phyloP scores from a whole-genome alignment of 1,139 yeast species.

The Martiniozyma asiatica region DNA sequence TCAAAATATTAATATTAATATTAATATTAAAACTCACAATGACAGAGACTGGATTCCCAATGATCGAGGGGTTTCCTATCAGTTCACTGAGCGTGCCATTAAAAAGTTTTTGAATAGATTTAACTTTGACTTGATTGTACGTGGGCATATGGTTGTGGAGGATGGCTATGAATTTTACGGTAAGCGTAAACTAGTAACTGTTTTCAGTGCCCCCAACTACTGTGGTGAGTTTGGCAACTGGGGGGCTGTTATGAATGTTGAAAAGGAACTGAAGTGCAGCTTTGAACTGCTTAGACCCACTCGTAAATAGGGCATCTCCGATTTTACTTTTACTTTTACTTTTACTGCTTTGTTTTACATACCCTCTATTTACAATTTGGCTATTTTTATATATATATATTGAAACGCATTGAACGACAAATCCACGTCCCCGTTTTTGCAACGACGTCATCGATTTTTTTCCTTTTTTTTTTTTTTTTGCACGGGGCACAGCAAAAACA shows the following conservation, averaged over 20 bases:
- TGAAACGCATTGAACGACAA: too few relatives aligned
- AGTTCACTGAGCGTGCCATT: slow-evolving; percentile 67
- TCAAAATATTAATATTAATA: not conserved
- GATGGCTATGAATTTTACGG: slow-evolving; percentile 86
- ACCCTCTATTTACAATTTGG: too few relatives aligned
- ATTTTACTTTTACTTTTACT: slow-evolving; percentile 1
- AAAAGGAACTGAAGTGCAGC: slow-evolving; percentile 63
- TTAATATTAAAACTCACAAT: too few relatives aligned
- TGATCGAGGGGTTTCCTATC: slow-evolving; percentile 79
- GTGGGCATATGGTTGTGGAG: slow-evolving; percentile 92
- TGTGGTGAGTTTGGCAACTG: slow-evolving; percentile 87
- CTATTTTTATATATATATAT: too few relatives aligned
- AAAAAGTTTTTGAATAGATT: slow-evolving; percentile 58
- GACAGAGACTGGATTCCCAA: slow-evolving; percentile 58
- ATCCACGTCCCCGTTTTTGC: too few relatives aligned
- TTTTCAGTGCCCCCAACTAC: slow-evolving; percentile 81
- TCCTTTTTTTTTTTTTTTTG: too few relatives aligned
- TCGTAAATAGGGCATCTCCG: too few relatives aligned
- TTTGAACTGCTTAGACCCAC: slow-evolving; percentile 53
- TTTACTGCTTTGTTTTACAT: too few relatives aligned
- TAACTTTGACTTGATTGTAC: slow-evolving; percentile 65
- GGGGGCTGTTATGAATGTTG: slow-evolving; percentile 87
- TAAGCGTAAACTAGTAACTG: slow-evolving; percentile 64
- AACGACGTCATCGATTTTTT: too few relatives aligned
- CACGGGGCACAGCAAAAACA: too few relatives aligned